phyloP scores from a whole-genome alignment of 108 stramenopile species.

The Discostella stelligeroides region DNA sequence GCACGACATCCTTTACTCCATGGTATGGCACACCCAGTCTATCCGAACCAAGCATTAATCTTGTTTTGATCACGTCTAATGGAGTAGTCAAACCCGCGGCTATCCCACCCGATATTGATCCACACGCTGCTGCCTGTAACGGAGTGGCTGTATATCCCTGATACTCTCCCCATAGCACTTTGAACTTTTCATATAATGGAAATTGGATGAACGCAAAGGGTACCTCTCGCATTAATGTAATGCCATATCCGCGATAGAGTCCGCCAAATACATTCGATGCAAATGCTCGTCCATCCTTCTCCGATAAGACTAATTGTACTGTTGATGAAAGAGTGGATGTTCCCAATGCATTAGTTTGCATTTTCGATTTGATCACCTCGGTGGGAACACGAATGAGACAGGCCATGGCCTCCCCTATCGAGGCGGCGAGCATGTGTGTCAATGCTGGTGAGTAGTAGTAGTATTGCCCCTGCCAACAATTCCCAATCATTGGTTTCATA shows the following conservation, averaged over 20 bases:
- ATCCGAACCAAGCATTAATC: constrained; percentile 88
- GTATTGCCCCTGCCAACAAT: constrained; percentile 39
- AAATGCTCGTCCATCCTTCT: constrained; percentile 56
- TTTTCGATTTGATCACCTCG: constrained; percentile 96
- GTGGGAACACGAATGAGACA: constrained; percentile 98
- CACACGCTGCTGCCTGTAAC: constrained; percentile 81
- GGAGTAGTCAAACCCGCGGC: constrained; percentile 90
- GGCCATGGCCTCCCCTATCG: constrained; percentile 90
- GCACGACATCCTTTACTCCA: constrained; percentile 64
- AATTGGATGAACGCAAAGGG: constrained; percentile 93
- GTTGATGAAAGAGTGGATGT: constrained; percentile 51
- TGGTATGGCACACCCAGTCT: constrained; percentile 64
- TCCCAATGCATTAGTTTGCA: constrained; percentile 85
- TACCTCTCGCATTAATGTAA: constrained; percentile 89
- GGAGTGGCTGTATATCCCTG: constrained; percentile 62
- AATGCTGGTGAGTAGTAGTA: constrained; percentile 58
- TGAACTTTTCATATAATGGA: constrained; percentile 82
- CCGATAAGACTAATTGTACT: constrained; percentile 57
- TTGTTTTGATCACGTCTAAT: constrained; percentile 90
- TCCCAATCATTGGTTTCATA: constrained; percentile 60
- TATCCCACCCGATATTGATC: constrained; percentile 76
- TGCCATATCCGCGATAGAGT: constrained; percentile 87
- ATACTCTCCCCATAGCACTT: constrained; percentile 52
- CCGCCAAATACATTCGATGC: constrained; percentile 62
- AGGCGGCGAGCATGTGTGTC: constrained; percentile 91